Base-by-base conservation (phyloP, 2,329 filamentous ascomycete species). In the Phaeoacremonium minimum region DNA sequence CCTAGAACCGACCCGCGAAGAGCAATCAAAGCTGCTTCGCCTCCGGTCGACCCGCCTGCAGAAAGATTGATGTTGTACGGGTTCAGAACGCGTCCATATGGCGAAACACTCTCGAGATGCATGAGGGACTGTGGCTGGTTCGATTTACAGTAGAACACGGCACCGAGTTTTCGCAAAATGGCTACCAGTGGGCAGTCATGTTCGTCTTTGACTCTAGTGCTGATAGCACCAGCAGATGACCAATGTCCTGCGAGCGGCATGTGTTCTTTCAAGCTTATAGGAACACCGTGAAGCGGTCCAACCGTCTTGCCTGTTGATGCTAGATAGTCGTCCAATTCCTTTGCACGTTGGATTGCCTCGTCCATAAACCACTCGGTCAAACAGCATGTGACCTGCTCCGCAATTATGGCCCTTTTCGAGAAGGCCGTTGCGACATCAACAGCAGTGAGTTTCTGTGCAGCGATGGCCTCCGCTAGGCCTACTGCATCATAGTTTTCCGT, bases 91-190 rank as follows among this genome's bases (percentile, higher is more conserved):
- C 75, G 68, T 2, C 80, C 80, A 38, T 74, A 79, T 15, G 83
- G 56, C 47, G 80, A 83, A 28, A 71, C 67, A 4, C 69, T 75
- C 49, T 85, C 81, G 26, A 80, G 52, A 13, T 67, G 64, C 53
- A 67, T 67, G 32, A 79, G 58, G 0, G 66, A 71, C 46, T 79
- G 75, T 1, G 83, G 81, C 6, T 85, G 70, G 37, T 83, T 86
- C 1, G 83, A 86, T 54, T 86, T 85, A 40, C 76, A 74, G 48
- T 82, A 80, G 32, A 80, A 64, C 2, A 85, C 67, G 2, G 80
- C 82, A 2, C 82, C 83, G 0, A 77, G 63, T 13, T 61, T 62
- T 26, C 72, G 61, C 8, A 85, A 58, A 2, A 83, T 61, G 1
- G 69, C 63, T 0, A 83, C 69, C 18, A 85, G 63, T 0, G 74